These are phyloP conservation scores for Mycena amicta DNA, from an alignment of 768 basidiomycete genomes.

Conservation along the genomic window DNA sequence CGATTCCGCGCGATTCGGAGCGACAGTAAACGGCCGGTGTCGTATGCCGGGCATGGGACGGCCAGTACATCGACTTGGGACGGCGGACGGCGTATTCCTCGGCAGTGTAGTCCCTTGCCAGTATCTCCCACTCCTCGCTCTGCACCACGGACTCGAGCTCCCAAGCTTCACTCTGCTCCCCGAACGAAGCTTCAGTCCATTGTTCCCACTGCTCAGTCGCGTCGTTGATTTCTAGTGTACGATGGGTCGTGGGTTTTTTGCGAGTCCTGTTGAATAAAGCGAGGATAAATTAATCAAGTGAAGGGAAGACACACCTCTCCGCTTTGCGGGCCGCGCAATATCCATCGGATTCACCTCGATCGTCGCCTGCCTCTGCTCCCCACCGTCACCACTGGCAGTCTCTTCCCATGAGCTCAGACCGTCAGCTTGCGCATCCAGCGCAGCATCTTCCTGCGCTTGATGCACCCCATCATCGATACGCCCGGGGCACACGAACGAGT, in stretches of 20 bases:
- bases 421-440: neutral
- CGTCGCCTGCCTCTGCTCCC: neutral
- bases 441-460: neutral
- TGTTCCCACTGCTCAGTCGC: neutral
- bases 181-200: neutral
- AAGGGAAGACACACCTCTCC: neutral
- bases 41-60: too few species aligned
- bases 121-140: neutral
- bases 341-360: neutral
- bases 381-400: neutral
- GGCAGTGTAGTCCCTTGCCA: neutral
- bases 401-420: neutral
- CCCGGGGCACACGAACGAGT: too few species aligned
- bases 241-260: neutral
- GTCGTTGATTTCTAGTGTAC: neutral
- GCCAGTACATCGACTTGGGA: too few species aligned
- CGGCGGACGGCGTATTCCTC: neutral
- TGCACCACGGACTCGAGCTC: neutral
- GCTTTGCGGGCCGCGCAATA: constrained; percentile 1
- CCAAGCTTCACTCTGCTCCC: neutral
- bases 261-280: neutral
- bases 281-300: neutral
- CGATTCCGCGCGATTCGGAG: too few species aligned
- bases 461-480: neutral
- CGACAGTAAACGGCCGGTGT: too few species aligned